Conservation (phyloP, 108 stramenopile genomes). For the Nannochloropsis salina region DNA sequence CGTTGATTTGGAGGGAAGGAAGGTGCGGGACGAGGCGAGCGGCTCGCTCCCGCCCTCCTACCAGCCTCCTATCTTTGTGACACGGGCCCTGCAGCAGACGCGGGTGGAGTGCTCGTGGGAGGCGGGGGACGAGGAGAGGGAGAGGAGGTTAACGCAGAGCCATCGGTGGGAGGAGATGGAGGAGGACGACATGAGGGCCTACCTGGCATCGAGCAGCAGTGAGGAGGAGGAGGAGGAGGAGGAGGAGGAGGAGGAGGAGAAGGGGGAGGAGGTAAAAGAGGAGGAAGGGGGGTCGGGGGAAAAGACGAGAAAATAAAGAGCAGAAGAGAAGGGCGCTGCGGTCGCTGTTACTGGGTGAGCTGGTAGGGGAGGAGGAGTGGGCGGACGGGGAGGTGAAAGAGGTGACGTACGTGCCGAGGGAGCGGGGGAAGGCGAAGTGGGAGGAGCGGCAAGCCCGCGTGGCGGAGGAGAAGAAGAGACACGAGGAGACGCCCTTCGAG, state of each 20-base stretch:
- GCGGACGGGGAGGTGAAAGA: slow-evolving; percentile 21
- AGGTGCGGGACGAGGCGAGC: slow-evolving; percentile 63
- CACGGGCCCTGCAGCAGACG: slow-evolving; percentile 75
- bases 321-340: neutral
- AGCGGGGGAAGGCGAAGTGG: slow-evolving; percentile 23
- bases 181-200: slow-evolving; percentile 77
- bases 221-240: slow-evolving; percentile 47
- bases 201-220: slow-evolving; percentile 67
- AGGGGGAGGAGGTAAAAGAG: slow-evolving; percentile 49
- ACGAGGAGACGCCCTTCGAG: slow-evolving; percentile 35
- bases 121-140: slow-evolving; percentile 76
- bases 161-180: slow-evolving; percentile 69
- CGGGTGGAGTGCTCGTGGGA: slow-evolving; percentile 94
- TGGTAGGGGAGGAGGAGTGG: neutral
- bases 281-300: slow-evolving; percentile 42
- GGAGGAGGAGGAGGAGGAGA: slow-evolving; percentile 46
- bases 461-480: slow-evolving; percentile 23
- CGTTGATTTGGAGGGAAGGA: slow-evolving; percentile 57
- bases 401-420: slow-evolving; percentile 24
- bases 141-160: slow-evolving; percentile 66
- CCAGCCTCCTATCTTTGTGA: slow-evolving; percentile 77
- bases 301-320: neutral
- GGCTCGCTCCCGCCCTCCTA: slow-evolving; percentile 72
- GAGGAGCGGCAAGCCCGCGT: slow-evolving; percentile 20
- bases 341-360: neutral